These are phyloP conservation scores for Verticillium klebahnii DNA, from an alignment of 2,329 filamentous ascomycete species.

Conservation along the genomic window DNA sequence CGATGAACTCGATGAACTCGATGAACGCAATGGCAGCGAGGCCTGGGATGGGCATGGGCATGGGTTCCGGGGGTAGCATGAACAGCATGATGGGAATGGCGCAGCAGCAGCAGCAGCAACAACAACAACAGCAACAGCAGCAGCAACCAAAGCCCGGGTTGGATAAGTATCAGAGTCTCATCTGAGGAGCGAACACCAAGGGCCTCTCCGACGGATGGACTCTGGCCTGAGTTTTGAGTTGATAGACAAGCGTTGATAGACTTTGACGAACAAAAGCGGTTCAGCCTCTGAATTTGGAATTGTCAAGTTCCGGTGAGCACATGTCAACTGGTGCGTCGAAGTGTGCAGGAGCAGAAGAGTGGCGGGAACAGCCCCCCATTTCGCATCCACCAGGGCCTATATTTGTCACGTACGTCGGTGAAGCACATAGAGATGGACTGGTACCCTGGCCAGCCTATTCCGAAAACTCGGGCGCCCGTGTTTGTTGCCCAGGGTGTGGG, in stretches of 20 bases:
- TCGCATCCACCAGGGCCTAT: not conserved
- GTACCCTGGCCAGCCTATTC: not conserved
- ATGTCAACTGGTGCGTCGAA: not conserved
- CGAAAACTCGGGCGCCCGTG: too few relatives aligned
- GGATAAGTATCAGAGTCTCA: constrained; percentile 64
- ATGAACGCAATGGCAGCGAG: not conserved
- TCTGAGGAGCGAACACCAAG: constrained; percentile 30
- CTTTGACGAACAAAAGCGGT: not conserved
- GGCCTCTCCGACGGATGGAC: not conserved
- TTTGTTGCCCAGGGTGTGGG: not conserved
- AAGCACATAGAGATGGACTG: not conserved
- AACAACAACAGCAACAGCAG: constrained; percentile 21
- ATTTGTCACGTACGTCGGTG: too few relatives aligned
- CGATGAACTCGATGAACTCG: constrained; percentile 1
- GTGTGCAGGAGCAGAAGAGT: too few relatives aligned
- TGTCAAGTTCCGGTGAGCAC: not conserved
- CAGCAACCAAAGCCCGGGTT: constrained; percentile 46
- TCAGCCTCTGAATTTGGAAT: not conserved
- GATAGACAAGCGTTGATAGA: not conserved
- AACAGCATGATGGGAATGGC: constrained; percentile 18
- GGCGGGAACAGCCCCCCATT: not conserved
- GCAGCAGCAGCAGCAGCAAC: constrained; percentile 16
- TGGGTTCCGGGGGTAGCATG: constrained; percentile 23
- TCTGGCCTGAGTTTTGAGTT: not conserved
- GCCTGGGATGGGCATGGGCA: constrained; percentile 15